These are phyloP conservation scores for Samsoniella hepiali DNA, from an alignment of 2,329 filamentous ascomycete genomes.

Conservation along the genomic window DNA sequence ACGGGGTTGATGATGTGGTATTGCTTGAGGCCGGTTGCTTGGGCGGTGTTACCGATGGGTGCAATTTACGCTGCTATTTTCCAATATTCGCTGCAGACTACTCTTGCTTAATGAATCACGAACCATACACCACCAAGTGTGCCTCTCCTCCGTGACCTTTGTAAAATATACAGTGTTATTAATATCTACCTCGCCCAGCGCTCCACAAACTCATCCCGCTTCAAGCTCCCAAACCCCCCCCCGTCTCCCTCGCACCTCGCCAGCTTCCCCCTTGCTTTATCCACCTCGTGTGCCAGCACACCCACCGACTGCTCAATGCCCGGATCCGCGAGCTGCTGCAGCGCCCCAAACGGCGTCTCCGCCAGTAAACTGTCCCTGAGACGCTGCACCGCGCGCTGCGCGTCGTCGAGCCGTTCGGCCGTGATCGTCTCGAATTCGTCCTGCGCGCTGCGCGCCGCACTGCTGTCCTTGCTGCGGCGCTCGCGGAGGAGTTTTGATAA, in stretches of 20 bases:
- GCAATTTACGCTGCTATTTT: neutral
- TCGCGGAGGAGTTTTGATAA: conserved; percentile 39
- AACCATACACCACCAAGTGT: neutral
- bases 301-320: conserved; percentile 51
- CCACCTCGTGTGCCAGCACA: conserved; percentile 45
- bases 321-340: conserved; percentile 45
- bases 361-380: conserved; percentile 51
- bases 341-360: conserved; percentile 48
- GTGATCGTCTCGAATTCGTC: conserved; percentile 47
- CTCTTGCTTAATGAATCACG: neutral
- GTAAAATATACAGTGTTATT: neutral
- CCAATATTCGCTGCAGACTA: neutral
- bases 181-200: conserved; percentile 28
- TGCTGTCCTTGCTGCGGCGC: conserved; percentile 40
- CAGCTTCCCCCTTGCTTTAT: conserved; percentile 38
- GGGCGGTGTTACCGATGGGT: neutral
- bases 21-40: neutral
- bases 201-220: conserved; percentile 45
- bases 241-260: conserved; percentile 37
- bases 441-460: conserved; percentile 45
- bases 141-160: no score
- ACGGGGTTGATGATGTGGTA: neutral
- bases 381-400: conserved; percentile 45
- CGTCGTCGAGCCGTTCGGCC: conserved; percentile 44
- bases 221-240: conserved; percentile 40